Evolutionary conservation across 257 asterid genomes (phyloP).

Genomic region (Lavandula angustifolia): DNA sequence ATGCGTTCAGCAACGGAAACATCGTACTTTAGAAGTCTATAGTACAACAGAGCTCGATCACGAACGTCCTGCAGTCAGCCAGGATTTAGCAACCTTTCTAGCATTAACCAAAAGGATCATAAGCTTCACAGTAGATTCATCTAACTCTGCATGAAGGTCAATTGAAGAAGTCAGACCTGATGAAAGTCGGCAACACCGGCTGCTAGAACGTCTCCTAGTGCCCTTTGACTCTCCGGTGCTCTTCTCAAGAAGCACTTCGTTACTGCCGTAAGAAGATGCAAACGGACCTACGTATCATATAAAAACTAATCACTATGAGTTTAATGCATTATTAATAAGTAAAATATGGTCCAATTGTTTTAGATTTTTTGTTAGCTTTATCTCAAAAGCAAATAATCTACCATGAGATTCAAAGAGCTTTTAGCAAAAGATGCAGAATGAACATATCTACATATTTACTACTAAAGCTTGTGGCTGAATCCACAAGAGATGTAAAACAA

Average conservation of each 20-base stretch:
- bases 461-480: background rate
- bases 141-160: constrained; percentile 8
- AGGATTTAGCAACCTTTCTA: constrained; percentile 33
- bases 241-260: constrained; percentile 92
- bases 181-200: constrained; percentile 98
- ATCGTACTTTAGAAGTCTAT: constrained; percentile 77
- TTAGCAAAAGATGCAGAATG: background rate
- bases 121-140: constrained; percentile 22
- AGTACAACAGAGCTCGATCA: constrained; percentile 95
- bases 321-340: constrained; percentile 14
- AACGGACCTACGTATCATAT: constrained; percentile 70
- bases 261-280: constrained; percentile 92
- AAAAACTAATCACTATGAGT: constrained; percentile 28
- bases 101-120: constrained; percentile 16
- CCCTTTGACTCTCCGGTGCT: constrained; percentile 88
- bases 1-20: constrained; percentile 83
- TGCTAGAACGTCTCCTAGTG: constrained; percentile 92
- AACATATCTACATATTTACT: background rate
- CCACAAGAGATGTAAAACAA: constrained; percentile 1
- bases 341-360: constrained; percentile 1
- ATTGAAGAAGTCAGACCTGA: constrained; percentile 57
- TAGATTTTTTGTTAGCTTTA: constrained; percentile 5
- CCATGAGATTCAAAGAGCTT: constrained; percentile 12
- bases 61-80: constrained; percentile 86
- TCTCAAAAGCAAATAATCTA: constrained; percentile 15